Evolutionary conservation across 441 rosid species (phyloP).

Genomic region (Populus hybrid): DNA sequence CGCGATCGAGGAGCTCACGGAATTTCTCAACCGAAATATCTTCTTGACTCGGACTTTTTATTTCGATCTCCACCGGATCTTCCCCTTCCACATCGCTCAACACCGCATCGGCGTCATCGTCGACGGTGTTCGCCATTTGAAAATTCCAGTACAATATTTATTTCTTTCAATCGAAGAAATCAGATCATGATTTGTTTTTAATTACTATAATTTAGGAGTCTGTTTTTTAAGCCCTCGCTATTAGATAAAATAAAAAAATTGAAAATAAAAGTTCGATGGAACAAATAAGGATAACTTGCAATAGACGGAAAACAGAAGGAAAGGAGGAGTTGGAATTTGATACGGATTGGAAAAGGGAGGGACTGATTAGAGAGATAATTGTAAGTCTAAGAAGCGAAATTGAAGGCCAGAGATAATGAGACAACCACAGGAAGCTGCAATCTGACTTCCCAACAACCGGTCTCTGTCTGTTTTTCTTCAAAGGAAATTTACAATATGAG

Average conservation of each 20-base stretch:
- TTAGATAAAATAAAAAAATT: not conserved
- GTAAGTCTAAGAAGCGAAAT: not conserved
- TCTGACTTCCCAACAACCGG: slow-evolving; percentile 7
- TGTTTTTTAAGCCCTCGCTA: too few species aligned
- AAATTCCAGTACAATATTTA: too few species aligned
- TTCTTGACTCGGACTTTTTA: slow-evolving; percentile 36
- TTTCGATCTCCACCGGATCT: slow-evolving; percentile 47
- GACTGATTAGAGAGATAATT: too few species aligned
- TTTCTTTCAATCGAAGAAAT: not conserved
- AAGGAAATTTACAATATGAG: not conserved
- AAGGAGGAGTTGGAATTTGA: not conserved
- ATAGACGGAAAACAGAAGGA: not conserved
- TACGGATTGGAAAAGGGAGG: not conserved
- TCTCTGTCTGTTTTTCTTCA: not conserved
- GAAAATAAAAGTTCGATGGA: not conserved
- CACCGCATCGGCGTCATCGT: slow-evolving; percentile 65
- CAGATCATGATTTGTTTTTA: not conserved
- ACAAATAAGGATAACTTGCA: not conserved
- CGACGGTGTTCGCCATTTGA: slow-evolving; percentile 46
- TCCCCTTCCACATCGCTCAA: slow-evolving; percentile 88
- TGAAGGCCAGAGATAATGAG: not conserved
- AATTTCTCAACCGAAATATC: slow-evolving; percentile 44
- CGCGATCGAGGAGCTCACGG: slow-evolving; percentile 67
- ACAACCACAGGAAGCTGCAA: not conserved
- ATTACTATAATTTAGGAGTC: not conserved